Conservation (phyloP, 192 early-diverging fungal species). For the Coemansia pectinata region DNA sequence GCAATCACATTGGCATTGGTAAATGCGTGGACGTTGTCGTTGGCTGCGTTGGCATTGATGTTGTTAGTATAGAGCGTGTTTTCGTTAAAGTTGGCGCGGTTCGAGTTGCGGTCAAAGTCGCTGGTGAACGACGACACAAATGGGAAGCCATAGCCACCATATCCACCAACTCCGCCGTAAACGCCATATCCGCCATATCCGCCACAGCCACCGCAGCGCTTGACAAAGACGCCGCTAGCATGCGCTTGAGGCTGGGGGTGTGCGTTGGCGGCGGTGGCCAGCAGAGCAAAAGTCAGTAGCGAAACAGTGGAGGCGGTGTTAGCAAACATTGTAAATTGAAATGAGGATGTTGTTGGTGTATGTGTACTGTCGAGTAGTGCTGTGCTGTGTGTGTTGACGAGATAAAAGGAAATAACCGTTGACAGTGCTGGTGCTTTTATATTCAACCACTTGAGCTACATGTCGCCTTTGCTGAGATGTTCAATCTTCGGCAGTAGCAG, state of each 20-base stretch:
- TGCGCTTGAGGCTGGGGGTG: not conserved
- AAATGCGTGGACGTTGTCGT: slow-evolving; percentile 64
- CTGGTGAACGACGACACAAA: slow-evolving; percentile 12
- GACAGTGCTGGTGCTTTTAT: not conserved
- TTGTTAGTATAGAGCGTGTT: slow-evolving; percentile 21
- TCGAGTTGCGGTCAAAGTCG: slow-evolving; percentile 12
- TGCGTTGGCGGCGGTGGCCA: not conserved
- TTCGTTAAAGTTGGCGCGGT: slow-evolving; percentile 23
- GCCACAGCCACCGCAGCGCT: slow-evolving; percentile 1
- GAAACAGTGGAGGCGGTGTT: not conserved
- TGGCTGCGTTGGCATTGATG: slow-evolving; percentile 1
- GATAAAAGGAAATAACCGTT: not conserved
- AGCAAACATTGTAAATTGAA: not conserved
- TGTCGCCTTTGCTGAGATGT: not conserved
- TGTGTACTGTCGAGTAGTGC: not conserved
- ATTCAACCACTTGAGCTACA: not conserved
- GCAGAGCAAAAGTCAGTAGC: not conserved
- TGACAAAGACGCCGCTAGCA: not conserved
- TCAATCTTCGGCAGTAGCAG: not conserved
- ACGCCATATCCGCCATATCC: not conserved
- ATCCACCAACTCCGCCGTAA: too few relatives aligned
- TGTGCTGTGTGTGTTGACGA: not conserved
- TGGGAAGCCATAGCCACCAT: slow-evolving; percentile 15
- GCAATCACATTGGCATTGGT: slow-evolving; percentile 68
- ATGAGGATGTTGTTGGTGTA: not conserved